Evolutionary conservation across 805 yeast genomes (phyloP), one percentile per base, ranked within the genome.

Genomic region (Priceomyces melissophilus): DNA sequence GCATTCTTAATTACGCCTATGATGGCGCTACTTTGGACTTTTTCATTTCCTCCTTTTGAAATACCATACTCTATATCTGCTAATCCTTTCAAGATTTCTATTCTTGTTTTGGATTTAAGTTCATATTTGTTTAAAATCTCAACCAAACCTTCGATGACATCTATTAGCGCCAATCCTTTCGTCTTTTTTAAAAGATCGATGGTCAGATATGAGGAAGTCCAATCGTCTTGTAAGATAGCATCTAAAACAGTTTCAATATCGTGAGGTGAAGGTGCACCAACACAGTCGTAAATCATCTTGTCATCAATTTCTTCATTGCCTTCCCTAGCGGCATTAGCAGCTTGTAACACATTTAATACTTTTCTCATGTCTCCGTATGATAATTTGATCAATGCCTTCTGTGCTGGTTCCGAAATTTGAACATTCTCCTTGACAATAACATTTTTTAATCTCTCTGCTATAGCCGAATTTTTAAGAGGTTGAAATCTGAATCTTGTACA

Each of bases 321-420:
- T 23, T 52, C 60, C 25, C 60, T 46, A 2, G 96, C 86, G 0
- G 96, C 90, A 46, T 84, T 78, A 61, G 98, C 87, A 0, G 98
- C 95, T 63, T 93, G 99, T 43, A 93, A 64, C 4, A 93, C 96
- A 56, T 93, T 93, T 52, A 93, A 71, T 1, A 96, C 95, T 38
- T 87, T 79, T 67, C 99, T 79, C 99, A 93, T 93, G 62, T 93
- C 99, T 39, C 99, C 99, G 43, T 81, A 78, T n/a, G 93, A 76
- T 41, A 93, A 71, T 39, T 67, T 71, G 42, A 93, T 68, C 36
- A 93, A 66, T 1, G 96, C 81, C 0, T 64, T 61, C 32, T 76
- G 66, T 0, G 96, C 97, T 1, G 71, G 79, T 0, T 71, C 62
- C 0, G 71, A 55, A 8, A 93, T 68, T 3, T 70, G 63, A 36